A percentile compares a stretch with the other conserved stretches of the same genome.
phyloP scores from a whole-genome alignment of 2,329 filamentous ascomycete species.

The Arthrinium phaeospermum region DNA sequence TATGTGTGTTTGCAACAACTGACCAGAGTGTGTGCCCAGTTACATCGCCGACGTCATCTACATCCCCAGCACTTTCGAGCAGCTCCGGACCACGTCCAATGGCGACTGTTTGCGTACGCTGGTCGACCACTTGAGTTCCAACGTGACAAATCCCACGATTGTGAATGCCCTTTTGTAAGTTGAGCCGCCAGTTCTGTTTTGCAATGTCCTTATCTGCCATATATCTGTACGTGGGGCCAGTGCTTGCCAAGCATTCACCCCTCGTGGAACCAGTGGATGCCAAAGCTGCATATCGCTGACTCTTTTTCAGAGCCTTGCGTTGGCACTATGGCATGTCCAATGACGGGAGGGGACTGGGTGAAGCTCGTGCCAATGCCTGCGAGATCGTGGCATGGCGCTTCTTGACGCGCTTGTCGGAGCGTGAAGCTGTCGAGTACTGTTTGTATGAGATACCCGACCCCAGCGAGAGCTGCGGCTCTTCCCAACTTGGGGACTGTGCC shows the following conservation, averaged over 20 bases:
- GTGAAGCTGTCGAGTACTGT: conserved; percentile 76
- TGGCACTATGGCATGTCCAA: conserved; percentile 75
- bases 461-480: conserved; percentile 25
- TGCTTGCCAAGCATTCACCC: conserved; percentile 3
- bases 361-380: conserved; percentile 74
- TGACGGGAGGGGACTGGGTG: conserved; percentile 68
- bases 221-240: conserved; percentile 1
- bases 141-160: conserved; percentile 71
- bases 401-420: conserved; percentile 71
- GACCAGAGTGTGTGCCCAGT: conserved; percentile 43
- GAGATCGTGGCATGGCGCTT: conserved; percentile 85
- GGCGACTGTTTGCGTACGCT: conserved; percentile 63
- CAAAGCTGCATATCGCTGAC: conserved; percentile 4
- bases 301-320: conserved; percentile 66
- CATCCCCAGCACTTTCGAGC: conserved; percentile 74
- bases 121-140: conserved; percentile 66
- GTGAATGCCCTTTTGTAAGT: conserved; percentile 77
- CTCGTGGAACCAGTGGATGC: neutral
- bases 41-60: conserved; percentile 68
- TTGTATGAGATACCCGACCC: conserved; percentile 71
- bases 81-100: conserved; percentile 70
- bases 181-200: neutral
- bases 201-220: neutral
- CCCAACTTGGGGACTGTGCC: conserved; percentile 18
- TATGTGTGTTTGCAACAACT: neutral